Percentiles rank a stretch among this genome's conserved stretches.
phyloP scores from a whole-genome alignment of 1,284 basidiomycete species.

The Rhodotorula sp. region DNA sequence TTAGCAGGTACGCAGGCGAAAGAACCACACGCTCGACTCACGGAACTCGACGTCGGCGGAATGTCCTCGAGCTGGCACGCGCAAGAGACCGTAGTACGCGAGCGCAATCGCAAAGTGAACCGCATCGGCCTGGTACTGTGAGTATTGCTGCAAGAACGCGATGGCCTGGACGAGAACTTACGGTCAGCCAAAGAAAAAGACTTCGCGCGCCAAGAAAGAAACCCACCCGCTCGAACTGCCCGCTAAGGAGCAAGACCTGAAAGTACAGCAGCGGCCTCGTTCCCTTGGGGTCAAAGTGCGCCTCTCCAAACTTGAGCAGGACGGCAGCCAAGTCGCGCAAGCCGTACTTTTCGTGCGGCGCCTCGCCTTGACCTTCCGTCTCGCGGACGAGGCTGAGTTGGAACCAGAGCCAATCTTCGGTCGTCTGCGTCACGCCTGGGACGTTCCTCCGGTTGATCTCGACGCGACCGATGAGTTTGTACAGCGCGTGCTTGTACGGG shows the following conservation, averaged over 20 bases:
- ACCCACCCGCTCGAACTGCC: constrained; percentile 85
- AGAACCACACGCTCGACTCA: constrained; percentile 54
- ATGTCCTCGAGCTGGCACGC: constrained; percentile 73
- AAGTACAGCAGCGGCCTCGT: constrained; percentile 69
- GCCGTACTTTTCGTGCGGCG: constrained; percentile 58
- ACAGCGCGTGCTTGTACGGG: constrained; percentile 92
- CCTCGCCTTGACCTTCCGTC: constrained; percentile 58
- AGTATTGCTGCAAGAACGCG: constrained; percentile 82
- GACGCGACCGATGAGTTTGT: constrained; percentile 91
- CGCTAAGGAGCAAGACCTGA: constrained; percentile 82
- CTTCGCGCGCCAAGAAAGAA: not conserved
- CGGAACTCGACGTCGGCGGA: constrained; percentile 76
- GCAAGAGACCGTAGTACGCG: constrained; percentile 87
- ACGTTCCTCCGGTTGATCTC: constrained; percentile 80
- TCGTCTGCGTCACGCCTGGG: constrained; percentile 79
- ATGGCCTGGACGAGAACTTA: too few species aligned
- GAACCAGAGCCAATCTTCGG: constrained; percentile 99
- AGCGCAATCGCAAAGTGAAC: constrained; percentile 91
- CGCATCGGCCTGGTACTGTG: constrained; percentile 85
- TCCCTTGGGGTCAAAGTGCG: constrained; percentile 83
- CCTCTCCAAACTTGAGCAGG: constrained; percentile 80
- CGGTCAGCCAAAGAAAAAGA: not conserved
- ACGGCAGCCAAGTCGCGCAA: constrained; percentile 76
- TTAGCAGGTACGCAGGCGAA: not conserved
- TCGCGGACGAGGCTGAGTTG: constrained; percentile 74